Evolutionary conservation across 2,329 filamentous ascomycete genomes (phyloP).

Genomic region (Stagonosporopsis tanaceti): DNA sequence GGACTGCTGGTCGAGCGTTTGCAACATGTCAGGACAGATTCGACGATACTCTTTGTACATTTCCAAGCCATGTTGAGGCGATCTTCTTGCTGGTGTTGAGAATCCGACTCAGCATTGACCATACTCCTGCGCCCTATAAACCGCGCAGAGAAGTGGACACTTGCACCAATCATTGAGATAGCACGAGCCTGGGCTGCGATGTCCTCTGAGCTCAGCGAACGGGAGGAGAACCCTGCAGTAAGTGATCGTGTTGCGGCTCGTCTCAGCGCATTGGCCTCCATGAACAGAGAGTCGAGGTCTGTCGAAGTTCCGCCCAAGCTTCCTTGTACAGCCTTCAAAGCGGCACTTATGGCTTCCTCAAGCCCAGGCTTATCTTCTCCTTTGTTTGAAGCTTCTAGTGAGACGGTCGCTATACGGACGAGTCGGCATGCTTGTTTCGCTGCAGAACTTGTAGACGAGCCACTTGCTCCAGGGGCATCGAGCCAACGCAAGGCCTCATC

Average conservation of each 20-base stretch:
- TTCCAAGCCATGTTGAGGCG: conserved; percentile 37
- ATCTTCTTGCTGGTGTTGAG: conserved; percentile 30
- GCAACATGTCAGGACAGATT: conserved; percentile 46
- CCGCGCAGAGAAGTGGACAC: conserved; percentile 44
- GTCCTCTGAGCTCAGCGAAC: conserved; percentile 12
- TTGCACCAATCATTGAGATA: conserved; percentile 38
- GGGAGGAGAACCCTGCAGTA: conserved; percentile 14
- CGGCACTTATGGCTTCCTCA: conserved; percentile 28
- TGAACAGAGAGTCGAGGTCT: conserved; percentile 48
- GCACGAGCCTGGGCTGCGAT: conserved; percentile 23
- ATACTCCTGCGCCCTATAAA: conserved; percentile 37
- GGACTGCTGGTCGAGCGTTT: conserved; percentile 35
- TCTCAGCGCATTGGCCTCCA: conserved; percentile 46
- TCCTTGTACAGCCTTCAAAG: conserved; percentile 38
- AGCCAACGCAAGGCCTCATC: conserved; percentile 48
- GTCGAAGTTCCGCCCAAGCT: conserved; percentile 41
- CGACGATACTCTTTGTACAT: conserved; percentile 44
- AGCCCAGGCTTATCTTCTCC: conserved; percentile 25
- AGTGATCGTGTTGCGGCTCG: conserved; percentile 41
- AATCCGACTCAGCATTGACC: conserved; percentile 27
- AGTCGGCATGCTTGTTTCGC: conserved; percentile 35
- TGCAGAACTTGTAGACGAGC: conserved; percentile 26
- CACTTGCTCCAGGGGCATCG: conserved; percentile 23
- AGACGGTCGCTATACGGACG: conserved; percentile 42
- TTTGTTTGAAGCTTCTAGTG: conserved; percentile 39